phyloP scores from a whole-genome alignment of 345 rosid genomes.

The Arabis hirsuta region DNA sequence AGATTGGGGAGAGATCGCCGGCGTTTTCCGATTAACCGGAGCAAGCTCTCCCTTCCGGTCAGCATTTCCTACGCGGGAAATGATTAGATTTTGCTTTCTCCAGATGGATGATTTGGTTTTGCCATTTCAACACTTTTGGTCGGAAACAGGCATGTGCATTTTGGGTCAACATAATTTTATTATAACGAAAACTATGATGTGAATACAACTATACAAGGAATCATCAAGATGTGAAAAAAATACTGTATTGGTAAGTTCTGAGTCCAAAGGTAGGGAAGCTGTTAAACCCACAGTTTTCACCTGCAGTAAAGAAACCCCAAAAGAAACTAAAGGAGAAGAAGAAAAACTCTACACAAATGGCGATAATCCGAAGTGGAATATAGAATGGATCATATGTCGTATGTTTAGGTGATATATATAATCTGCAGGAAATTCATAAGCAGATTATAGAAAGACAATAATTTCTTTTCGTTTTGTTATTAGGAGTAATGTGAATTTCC shows the following conservation, averaged over 20 bases:
- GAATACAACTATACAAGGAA: too few relatives aligned
- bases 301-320: slow-evolving; percentile 67
- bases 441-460: slow-evolving; percentile 17
- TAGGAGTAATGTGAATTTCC: slow-evolving; percentile 33
- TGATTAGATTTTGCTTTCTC: neutral
- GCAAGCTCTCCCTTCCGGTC: slow-evolving; percentile 72
- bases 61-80: slow-evolving; percentile 58
- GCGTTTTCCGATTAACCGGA: slow-evolving; percentile 74
- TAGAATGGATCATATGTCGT: slow-evolving; percentile 23
- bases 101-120: too few relatives aligned
- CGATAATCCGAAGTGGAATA: neutral
- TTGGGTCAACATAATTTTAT: too few relatives aligned
- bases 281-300: slow-evolving; percentile 74
- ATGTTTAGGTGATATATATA: slow-evolving; percentile 37
- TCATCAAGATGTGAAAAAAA: too few relatives aligned
- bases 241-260: slow-evolving; percentile 53
- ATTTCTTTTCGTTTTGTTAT: slow-evolving; percentile 4
- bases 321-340: slow-evolving; percentile 70
- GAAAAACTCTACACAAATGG: neutral
- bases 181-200: too few relatives aligned
- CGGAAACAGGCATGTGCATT: too few relatives aligned
- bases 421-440: slow-evolving; percentile 32
- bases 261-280: slow-evolving; percentile 84
- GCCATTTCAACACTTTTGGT: too few relatives aligned
- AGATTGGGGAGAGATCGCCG: slow-evolving; percentile 70